Evolutionary conservation across 2,329 filamentous ascomycete genomes (phyloP).

Genomic region (Coniochaeta pulveracea): DNA sequence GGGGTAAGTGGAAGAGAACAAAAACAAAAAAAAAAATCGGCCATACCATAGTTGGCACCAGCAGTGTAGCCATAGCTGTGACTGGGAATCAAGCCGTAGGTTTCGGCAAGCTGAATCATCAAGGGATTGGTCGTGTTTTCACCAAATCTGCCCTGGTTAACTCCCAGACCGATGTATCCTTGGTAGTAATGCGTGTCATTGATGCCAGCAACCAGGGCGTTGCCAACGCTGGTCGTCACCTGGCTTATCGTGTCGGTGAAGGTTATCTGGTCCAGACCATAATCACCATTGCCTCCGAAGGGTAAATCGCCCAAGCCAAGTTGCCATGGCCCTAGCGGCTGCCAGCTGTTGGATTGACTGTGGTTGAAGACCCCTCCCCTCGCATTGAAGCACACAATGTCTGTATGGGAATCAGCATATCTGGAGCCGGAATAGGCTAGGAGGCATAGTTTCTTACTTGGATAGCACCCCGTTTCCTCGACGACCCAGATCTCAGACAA

Average conservation of each 20-base stretch:
- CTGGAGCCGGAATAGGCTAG: background rate
- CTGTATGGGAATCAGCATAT: constrained; percentile 19
- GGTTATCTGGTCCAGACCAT: constrained; percentile 42
- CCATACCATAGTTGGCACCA: constrained; percentile 56
- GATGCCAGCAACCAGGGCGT: constrained; percentile 36
- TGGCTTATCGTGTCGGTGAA: constrained; percentile 26
- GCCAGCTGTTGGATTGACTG: constrained; percentile 44
- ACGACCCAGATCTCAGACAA: constrained; percentile 64
- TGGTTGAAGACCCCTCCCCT: constrained; percentile 50
- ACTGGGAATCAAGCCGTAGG: constrained; percentile 52
- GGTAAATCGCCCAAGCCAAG: constrained; percentile 49
- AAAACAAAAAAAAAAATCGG: background rate
- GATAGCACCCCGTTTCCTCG: constrained; percentile 41
- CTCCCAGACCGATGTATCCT: constrained; percentile 46
- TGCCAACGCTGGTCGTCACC: constrained; percentile 27
- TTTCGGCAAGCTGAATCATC: constrained; percentile 45
- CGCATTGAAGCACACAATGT: constrained; percentile 38
- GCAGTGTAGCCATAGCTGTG: constrained; percentile 68
- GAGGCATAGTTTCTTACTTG: constrained; percentile 23
- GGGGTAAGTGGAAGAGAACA: background rate
- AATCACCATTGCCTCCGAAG: constrained; percentile 49
- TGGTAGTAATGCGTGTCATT: constrained; percentile 44
- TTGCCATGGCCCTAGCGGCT: constrained; percentile 45
- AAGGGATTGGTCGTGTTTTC: constrained; percentile 36
- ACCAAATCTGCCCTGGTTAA: constrained; percentile 40